Base-by-base conservation (phyloP, 805 yeast species). In the Tetrapisispora taiwanensis region DNA sequence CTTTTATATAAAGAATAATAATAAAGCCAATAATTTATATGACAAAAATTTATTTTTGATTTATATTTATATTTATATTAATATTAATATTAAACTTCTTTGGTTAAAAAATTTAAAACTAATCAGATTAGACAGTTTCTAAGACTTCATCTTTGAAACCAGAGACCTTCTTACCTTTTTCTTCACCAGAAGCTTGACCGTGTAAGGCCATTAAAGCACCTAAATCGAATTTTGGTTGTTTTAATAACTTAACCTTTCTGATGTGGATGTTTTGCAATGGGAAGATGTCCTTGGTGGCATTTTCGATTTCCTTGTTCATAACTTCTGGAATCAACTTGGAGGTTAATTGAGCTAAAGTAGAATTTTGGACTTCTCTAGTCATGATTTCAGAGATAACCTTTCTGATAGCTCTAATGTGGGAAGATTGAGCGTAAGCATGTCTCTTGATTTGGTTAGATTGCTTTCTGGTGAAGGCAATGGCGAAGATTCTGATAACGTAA, bases 81-180 rank as follows among this genome's bases (percentile, higher is more conserved):
- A 31, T 31, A 39, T 39, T 30, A 31, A 39, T 39, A 24, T 27
- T 20, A 30, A 39, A 39, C 34, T 31, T 39, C 42, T 39, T 39
- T 39, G 24, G 18, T 39, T 39, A 32, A 39, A 32, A 39, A 39
- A 37, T 37, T 37, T 37, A 37, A 31, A 27, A 37, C 40, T 39
- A 39, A 39, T 39, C 17, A 39, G 54, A 66, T 81, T 87, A 90
- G 70, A 90, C 97, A 69, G 90, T 70, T 80, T 90, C 97, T 74
- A 92, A 87, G 70, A 92, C 87, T 72, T 86, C 96, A 73, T 90
- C 98, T 80, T 90, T 89, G 94, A 88, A 90, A 73, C 94, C 95
- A 60, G 82, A 70, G 67, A 90, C 90, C 75, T 89, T 89, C 84
- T 90, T 89, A 75, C 96, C 97, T 71, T 95, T 87, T 74, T 92